phyloP scores from a whole-genome alignment of 2,329 filamentous ascomycete species.

The Ophiostoma sp. region DNA sequence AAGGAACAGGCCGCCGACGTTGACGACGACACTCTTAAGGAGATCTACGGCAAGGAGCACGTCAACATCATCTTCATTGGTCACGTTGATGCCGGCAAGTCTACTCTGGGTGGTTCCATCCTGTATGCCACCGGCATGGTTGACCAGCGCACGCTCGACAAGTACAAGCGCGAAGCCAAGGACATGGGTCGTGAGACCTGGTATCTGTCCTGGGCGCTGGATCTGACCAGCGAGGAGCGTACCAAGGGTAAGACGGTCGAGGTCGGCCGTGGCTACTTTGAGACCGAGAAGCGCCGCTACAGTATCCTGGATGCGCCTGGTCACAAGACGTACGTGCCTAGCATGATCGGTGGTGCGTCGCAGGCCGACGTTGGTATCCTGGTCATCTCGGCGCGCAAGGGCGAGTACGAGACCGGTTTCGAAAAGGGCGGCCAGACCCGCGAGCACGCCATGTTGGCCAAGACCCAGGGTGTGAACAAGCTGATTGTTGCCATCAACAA shows the following conservation, averaged over 20 bases:
- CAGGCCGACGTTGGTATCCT: conserved; percentile 92
- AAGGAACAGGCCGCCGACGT: conserved; percentile 76
- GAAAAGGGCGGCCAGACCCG: conserved; percentile 93
- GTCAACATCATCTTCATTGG: conserved; percentile 95
- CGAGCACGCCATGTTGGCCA: conserved; percentile 87
- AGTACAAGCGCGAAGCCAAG: conserved; percentile 95
- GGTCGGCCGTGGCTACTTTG: conserved; percentile 91
- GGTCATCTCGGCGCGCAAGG: conserved; percentile 93
- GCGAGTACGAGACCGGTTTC: conserved; percentile 98
- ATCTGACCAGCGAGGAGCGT: conserved; percentile 94
- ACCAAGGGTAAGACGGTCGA: conserved; percentile 97
- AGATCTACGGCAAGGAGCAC: conserved; percentile 91
- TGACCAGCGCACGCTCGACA: conserved; percentile 97
- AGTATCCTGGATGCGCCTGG: conserved; percentile 94
- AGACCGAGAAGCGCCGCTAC: conserved; percentile 93
- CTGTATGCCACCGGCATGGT: conserved; percentile 96
- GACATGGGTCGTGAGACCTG: conserved; percentile 94
- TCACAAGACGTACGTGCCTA: conserved; percentile 96
- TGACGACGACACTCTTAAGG: conserved; percentile 68
- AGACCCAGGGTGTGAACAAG: conserved; percentile 98
- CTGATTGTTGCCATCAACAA: conserved; percentile 95
- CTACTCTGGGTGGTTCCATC: conserved; percentile 88
- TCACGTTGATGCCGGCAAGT: conserved; percentile 98
- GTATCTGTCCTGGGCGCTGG: conserved; percentile 98
- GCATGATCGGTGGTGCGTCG: conserved; percentile 91